These are phyloP conservation scores for Thozetella sp. DNA, from an alignment of 495 filamentous ascomycete species.

Conservation along the genomic window DNA sequence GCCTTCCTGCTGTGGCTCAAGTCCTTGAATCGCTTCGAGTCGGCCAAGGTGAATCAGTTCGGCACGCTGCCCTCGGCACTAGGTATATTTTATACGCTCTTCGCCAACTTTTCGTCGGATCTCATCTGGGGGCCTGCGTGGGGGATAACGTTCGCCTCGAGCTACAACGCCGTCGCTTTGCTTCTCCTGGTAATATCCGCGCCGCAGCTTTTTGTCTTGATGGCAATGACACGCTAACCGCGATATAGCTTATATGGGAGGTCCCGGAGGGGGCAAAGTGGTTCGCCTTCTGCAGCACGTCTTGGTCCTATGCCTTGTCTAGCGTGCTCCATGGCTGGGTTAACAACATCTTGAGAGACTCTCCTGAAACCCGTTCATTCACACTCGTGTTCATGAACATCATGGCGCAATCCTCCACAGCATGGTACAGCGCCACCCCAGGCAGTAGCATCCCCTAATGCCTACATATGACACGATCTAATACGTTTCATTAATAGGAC, in stretches of 20 bases:
- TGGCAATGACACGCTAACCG: background rate
- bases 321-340: conserved; percentile 2
- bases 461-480: no score
- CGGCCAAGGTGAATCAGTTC: background rate
- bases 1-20: conserved; percentile 1
- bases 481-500: background rate
- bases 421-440: background rate
- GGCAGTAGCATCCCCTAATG: background rate
- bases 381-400: conserved; percentile 1
- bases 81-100: background rate
- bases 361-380: background rate
- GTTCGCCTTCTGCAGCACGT: background rate
- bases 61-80: background rate
- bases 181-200: background rate
- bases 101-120: conserved; percentile 2
- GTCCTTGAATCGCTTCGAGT: background rate
- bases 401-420: conserved; percentile 1
- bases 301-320: background rate
- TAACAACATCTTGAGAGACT: background rate
- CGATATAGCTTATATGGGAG: background rate
- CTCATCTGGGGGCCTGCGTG: background rate
- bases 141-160: background rate
- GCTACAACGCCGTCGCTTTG: background rate
- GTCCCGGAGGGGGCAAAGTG: background rate
- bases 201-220: background rate